phyloP scores from a whole-genome alignment of 1,284 basidiomycete species.

The Tremellales sp. region DNA sequence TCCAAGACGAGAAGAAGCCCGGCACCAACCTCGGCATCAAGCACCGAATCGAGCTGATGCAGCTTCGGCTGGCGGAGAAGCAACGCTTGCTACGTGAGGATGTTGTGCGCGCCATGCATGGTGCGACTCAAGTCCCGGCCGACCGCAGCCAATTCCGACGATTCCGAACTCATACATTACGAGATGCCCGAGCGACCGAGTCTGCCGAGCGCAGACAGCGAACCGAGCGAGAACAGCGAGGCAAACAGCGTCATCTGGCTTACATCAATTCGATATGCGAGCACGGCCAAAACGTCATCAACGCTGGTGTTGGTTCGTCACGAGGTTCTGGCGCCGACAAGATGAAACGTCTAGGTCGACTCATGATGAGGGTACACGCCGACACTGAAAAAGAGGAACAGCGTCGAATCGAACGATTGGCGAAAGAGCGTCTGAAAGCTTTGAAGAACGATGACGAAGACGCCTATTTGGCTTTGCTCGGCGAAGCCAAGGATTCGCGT shows the following conservation, averaged over 20 bases:
- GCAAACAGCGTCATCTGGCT: slow-evolving; percentile 94
- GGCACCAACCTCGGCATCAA: slow-evolving; percentile 57
- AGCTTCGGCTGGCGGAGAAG: slow-evolving; percentile 83
- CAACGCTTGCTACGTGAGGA: slow-evolving; percentile 81
- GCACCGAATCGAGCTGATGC: slow-evolving; percentile 91
- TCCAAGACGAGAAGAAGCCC: slow-evolving; percentile 54
- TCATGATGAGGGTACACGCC: slow-evolving; percentile 51
- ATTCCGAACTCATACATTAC: slow-evolving; percentile 77
- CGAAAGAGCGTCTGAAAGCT: slow-evolving; percentile 97
- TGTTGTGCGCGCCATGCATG: slow-evolving; percentile 80
- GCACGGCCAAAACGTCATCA: slow-evolving; percentile 73
- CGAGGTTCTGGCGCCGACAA: slow-evolving; percentile 45
- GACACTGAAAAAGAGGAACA: slow-evolving; percentile 56
- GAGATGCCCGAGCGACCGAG: slow-evolving; percentile 88
- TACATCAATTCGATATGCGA: slow-evolving; percentile 83
- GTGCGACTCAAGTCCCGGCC: slow-evolving; percentile 83
- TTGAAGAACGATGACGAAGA: slow-evolving; percentile 98
- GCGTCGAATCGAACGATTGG: slow-evolving; percentile 81
- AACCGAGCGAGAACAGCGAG: slow-evolving; percentile 83
- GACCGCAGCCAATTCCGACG: slow-evolving; percentile 90
- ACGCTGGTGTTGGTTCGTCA: slow-evolving; percentile 50
- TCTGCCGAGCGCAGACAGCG: slow-evolving; percentile 87
- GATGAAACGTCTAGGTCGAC: slow-evolving; percentile 48
- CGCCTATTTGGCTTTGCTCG: slow-evolving; percentile 97
- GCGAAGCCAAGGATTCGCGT: slow-evolving; percentile 98